Percentiles rank a stretch among this genome's conserved stretches.
These are phyloP conservation scores for Mikania micrantha DNA, from an alignment of 129 eudicot species.

Conservation along the genomic window DNA sequence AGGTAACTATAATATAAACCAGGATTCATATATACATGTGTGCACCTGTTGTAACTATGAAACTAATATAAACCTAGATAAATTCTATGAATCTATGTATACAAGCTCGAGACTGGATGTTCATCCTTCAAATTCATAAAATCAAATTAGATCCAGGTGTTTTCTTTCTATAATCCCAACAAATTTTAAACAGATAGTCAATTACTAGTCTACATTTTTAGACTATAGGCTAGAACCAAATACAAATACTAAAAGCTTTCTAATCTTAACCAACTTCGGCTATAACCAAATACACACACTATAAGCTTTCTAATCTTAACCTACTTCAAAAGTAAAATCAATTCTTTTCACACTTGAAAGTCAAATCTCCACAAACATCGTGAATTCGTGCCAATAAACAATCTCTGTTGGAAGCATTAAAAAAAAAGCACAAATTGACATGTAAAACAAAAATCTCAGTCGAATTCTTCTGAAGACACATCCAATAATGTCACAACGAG, in stretches of 20 bases:
- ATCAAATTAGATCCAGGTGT: not conserved
- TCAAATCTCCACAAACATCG: not conserved
- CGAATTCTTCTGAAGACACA: not conserved
- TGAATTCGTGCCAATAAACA: not conserved
- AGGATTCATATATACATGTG: not conserved
- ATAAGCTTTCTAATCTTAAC: not conserved
- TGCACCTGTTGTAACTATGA: not conserved
- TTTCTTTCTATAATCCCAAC: not conserved
- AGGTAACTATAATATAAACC: not conserved
- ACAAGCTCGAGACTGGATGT: not conserved
- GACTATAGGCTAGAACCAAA: not conserved
- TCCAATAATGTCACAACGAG: not conserved
- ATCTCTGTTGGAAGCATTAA: not conserved
- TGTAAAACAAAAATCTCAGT: constrained; percentile 1
- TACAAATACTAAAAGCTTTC: too few species aligned
- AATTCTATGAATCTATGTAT: not conserved
- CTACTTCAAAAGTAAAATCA: constrained; percentile 6
- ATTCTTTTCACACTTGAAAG: constrained; percentile 11
- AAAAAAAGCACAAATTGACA: not conserved
- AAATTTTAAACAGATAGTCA: not conserved
- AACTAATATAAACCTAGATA: not conserved
- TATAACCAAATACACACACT: too few species aligned
- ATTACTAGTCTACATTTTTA: not conserved
- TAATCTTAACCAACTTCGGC: too few species aligned
- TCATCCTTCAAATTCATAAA: constrained; percentile 3